phyloP scores from a whole-genome alignment of 2,329 filamentous ascomycete genomes.

The Hypomyces rosellus region DNA sequence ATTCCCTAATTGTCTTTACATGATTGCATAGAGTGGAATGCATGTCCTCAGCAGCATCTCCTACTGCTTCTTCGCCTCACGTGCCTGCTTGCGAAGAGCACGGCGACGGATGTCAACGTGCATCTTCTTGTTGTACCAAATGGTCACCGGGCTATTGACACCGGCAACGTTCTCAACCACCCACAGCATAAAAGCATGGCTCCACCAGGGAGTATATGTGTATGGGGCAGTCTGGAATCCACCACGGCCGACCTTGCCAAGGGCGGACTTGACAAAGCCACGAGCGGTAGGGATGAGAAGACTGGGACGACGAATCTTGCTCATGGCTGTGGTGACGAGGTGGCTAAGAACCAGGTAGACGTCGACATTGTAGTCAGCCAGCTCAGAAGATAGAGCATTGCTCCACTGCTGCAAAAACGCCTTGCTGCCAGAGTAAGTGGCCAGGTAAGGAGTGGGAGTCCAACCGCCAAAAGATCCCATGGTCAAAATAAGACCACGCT shows the following conservation, averaged over 20 bases:
- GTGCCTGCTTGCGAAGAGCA: slow-evolving; percentile 76
- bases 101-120: slow-evolving; percentile 77
- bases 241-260: slow-evolving; percentile 76
- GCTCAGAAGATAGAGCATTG: slow-evolving; percentile 73
- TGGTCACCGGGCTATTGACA: slow-evolving; percentile 39
- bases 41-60: not conserved
- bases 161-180: slow-evolving; percentile 57
- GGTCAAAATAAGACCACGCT: slow-evolving; percentile 83
- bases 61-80: slow-evolving; percentile 66
- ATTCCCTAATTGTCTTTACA: too few species aligned
- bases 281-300: slow-evolving; percentile 74
- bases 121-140: slow-evolving; percentile 56
- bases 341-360: slow-evolving; percentile 92
- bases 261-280: slow-evolving; percentile 70
- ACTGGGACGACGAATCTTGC: slow-evolving; percentile 79
- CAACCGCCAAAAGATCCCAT: slow-evolving; percentile 97
- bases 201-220: slow-evolving; percentile 91
- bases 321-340: slow-evolving; percentile 93
- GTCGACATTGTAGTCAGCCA: slow-evolving; percentile 72
- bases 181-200: slow-evolving; percentile 84
- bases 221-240: slow-evolving; percentile 72
- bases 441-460: slow-evolving; percentile 83
- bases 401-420: slow-evolving; percentile 98
- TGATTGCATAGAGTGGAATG: too few species aligned
- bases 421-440: slow-evolving; percentile 96